Conservation (phyloP, 2,329 filamentous ascomycete genomes). For the Fusarium brachygibbosum region DNA sequence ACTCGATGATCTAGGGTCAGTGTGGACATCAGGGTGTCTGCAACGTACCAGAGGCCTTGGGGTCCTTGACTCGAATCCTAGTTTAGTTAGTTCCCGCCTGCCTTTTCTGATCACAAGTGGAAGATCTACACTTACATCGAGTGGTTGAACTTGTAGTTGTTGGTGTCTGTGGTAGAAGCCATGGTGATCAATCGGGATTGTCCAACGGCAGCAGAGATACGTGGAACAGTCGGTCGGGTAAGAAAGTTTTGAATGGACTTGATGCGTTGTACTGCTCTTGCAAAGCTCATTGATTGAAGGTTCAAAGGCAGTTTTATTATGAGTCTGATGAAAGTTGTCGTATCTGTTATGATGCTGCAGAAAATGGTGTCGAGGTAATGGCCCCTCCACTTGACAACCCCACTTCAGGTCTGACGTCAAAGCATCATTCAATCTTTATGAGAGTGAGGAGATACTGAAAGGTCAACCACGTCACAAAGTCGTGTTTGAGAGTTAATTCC, state of each 20-base stretch:
- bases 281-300: constrained; percentile 48
- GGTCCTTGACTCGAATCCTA: constrained; percentile 95
- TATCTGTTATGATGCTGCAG: constrained; percentile 2
- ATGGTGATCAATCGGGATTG: constrained; percentile 73
- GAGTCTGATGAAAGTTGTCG: constrained; percentile 15
- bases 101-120: background rate
- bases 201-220: constrained; percentile 1
- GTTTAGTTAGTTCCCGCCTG: constrained; percentile 33
- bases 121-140: constrained; percentile 74
- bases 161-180: constrained; percentile 78
- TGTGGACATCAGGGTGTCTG: constrained; percentile 43
- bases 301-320: background rate
- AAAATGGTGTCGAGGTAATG: constrained; percentile 13
- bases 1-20: background rate
- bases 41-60: constrained; percentile 76
- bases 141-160: constrained; percentile 88
- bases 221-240: constrained; percentile 20
- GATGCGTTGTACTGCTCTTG: constrained; percentile 47
- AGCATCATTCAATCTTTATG: background rate
- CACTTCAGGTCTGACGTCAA: constrained; percentile 40
- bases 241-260: constrained; percentile 43
- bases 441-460: background rate
- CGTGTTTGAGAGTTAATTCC: too few relatives aligned
- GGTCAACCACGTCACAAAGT: background rate
- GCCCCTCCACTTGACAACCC: constrained; percentile 32